Evolutionary conservation across 805 yeast species (phyloP), one percentile per base, ranked within the genome.

Genomic region (Saccharomycopsis amapae): DNA sequence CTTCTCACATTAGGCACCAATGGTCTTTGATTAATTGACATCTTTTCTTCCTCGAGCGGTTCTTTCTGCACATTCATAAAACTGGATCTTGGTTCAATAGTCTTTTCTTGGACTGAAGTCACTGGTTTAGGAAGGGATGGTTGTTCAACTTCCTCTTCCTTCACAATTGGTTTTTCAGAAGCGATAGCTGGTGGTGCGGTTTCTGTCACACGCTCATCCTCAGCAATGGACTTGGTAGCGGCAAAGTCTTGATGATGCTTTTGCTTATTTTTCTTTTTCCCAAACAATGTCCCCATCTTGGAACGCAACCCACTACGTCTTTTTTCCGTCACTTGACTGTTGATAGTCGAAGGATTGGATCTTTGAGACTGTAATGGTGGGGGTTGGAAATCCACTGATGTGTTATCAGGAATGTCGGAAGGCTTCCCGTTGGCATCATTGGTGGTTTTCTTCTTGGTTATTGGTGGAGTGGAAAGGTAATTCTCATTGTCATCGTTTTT

Each of bases 241-340:
- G 40, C 25, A 35, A 45, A 45, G 18, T 42, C 19, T 7, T 43
- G 40, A 7, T 38, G 24, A 20, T 51, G 52, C 20, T 47, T 35
- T 17, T 43, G 46, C 45, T 32, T 51, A 37, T 35, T 43, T 28
- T 69, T 68, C 56, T 76, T 78, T 60, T 76, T 80, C 53, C 78
- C 74, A 56, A 85, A 78, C 51, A 85, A 75, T 1, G 93, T 81
- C 7, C 94, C 94, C 46, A 85, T 81, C 56, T 68, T 78, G 4
- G 88, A 81, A 62, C 76, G 77, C 55, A 85, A 61, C 38, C 70
- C 72, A 38, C 42, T 62, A 56, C 17, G 62, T 63, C 42, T 60
- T 62, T 26, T 56, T 58, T 32, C 50, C 22, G 25, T 51, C 39
- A 3, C 41, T n/a, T 41, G 39, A 24, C 43, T 38, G 26, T 38